phyloP scores from a whole-genome alignment of 495 filamentous ascomycete genomes.

The Penicillium tannophilum region DNA sequence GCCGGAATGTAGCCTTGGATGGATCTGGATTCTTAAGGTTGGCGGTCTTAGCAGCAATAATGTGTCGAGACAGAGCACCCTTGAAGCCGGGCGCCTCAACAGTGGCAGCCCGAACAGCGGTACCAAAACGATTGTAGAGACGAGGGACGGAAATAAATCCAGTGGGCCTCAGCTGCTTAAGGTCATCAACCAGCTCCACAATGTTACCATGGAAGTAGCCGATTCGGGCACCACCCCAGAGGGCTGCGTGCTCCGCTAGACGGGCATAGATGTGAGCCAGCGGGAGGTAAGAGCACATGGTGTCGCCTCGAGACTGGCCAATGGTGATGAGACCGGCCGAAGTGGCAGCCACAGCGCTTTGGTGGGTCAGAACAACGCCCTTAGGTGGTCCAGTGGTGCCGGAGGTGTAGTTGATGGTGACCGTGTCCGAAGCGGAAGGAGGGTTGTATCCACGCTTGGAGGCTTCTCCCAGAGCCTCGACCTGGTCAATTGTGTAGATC shows the following conservation, averaged over 20 bases:
- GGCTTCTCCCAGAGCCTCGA: slow-evolving; percentile 74
- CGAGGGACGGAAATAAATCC: slow-evolving; percentile 87
- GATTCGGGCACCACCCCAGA: slow-evolving; percentile 74
- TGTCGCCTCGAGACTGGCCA: slow-evolving; percentile 54
- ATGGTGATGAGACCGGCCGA: slow-evolving; percentile 57
- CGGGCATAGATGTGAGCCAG: slow-evolving; percentile 94
- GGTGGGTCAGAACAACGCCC: slow-evolving; percentile 85
- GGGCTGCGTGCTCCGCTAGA: slow-evolving; percentile 71
- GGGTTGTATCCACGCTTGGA: slow-evolving; percentile 65
- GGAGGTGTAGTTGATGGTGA: slow-evolving; percentile 98
- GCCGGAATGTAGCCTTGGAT: slow-evolving; percentile 76
- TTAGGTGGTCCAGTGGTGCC: slow-evolving; percentile 95
- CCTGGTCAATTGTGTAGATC: slow-evolving; percentile 75
- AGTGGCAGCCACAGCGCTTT: slow-evolving; percentile 74
- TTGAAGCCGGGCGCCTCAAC: slow-evolving; percentile 78
- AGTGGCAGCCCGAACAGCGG: slow-evolving; percentile 75
- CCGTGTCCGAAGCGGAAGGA: slow-evolving; percentile 72
- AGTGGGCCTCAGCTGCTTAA: slow-evolving; percentile 84
- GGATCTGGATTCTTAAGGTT: slow-evolving; percentile 67
- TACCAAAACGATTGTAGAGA: slow-evolving; percentile 89
- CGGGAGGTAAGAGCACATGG: slow-evolving; percentile 83
- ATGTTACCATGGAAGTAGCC: slow-evolving; percentile 97
- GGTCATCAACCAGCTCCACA: slow-evolving; percentile 80
- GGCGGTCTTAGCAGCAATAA: slow-evolving; percentile 78
- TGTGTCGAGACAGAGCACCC: slow-evolving; percentile 77